A percentile compares a stretch with the other conserved stretches of the same genome.
Conservation (phyloP, 192 early-diverging fungal genomes). For the Gamsiella multidivaricata region DNA sequence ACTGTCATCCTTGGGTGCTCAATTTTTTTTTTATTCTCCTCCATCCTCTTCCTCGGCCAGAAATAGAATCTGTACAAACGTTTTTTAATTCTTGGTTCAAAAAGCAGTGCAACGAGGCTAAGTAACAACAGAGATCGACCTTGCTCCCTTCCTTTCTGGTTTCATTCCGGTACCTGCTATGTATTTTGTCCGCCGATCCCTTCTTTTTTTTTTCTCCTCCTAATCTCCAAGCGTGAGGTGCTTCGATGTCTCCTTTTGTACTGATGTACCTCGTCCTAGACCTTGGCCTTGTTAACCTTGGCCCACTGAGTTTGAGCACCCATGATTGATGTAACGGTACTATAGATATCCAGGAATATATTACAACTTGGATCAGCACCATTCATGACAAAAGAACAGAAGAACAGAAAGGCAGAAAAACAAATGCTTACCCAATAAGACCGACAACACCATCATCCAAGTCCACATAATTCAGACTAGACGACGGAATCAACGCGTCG, state of each 20-base stretch:
- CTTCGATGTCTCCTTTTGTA: neutral
- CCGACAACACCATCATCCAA: constrained; percentile 78
- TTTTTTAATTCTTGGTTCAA: neutral
- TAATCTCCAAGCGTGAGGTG: too few species aligned
- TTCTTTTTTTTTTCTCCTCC: too few species aligned
- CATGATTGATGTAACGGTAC: constrained; percentile 70
- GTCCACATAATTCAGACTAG: constrained; percentile 66
- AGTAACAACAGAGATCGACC: too few species aligned
- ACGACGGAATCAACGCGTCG: constrained; percentile 74
- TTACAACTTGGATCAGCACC: neutral
- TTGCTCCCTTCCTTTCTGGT: too few species aligned
- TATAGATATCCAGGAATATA: neutral
- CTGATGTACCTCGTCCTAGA: neutral
- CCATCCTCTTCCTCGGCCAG: too few species aligned
- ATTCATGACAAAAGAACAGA: neutral
- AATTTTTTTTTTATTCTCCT: too few species aligned
- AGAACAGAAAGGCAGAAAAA: neutral
- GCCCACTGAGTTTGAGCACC: constrained; percentile 69
- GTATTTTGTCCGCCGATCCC: too few species aligned
- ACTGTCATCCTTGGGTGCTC: too few species aligned
- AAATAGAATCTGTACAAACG: neutral
- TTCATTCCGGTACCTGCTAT: too few species aligned
- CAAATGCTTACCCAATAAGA: constrained; percentile 62
- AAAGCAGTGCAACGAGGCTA: too few species aligned
- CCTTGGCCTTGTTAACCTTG: constrained; percentile 50